A percentile compares a stretch with the other conserved stretches of the same genome.
These are phyloP conservation scores for Talaromyces ruber DNA, from an alignment of 495 filamentous ascomycete species.

Conservation along the genomic window DNA sequence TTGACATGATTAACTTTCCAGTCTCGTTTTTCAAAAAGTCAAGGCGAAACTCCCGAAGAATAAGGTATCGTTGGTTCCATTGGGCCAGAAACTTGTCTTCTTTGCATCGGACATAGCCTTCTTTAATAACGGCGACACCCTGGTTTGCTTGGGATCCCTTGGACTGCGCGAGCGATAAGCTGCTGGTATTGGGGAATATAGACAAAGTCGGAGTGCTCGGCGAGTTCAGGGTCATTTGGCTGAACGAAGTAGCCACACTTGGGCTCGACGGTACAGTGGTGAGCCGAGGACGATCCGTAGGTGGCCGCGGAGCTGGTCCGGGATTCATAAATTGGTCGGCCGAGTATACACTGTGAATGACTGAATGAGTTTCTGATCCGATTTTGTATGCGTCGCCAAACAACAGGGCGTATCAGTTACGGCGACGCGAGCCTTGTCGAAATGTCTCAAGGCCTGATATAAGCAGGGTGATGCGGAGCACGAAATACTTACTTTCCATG, in stretches of 20 bases:
- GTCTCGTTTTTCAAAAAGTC: conserved; percentile 88
- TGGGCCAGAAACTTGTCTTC: conserved; percentile 80
- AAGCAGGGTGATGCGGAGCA: background rate
- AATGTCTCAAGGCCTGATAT: background rate
- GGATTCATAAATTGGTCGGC: conserved; percentile 89
- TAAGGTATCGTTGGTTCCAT: conserved; percentile 85
- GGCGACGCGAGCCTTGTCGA: background rate
- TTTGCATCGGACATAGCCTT: conserved; percentile 78
- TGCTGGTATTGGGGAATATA: conserved; percentile 54
- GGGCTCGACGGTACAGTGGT: conserved; percentile 55
- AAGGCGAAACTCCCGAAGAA: conserved; percentile 77
- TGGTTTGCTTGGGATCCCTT: conserved; percentile 51
- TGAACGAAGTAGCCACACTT: conserved; percentile 71
- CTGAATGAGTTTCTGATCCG: background rate
- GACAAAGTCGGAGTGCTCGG: conserved; percentile 51
- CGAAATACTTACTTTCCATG: conserved; percentile 33
- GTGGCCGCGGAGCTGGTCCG: conserved; percentile 85
- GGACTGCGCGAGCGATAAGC: conserved; percentile 53
- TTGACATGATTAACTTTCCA: conserved; percentile 70
- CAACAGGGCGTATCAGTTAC: background rate
- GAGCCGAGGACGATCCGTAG: conserved; percentile 73
- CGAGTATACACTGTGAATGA: conserved; percentile 46
- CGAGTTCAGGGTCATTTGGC: conserved; percentile 62
- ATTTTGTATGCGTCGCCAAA: background rate
- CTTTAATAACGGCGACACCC: conserved; percentile 70